These are phyloP conservation scores for Polytrichum formosum DNA, from an alignment of 225 moss, liverwort and hornwort species.

Conservation along the genomic window DNA sequence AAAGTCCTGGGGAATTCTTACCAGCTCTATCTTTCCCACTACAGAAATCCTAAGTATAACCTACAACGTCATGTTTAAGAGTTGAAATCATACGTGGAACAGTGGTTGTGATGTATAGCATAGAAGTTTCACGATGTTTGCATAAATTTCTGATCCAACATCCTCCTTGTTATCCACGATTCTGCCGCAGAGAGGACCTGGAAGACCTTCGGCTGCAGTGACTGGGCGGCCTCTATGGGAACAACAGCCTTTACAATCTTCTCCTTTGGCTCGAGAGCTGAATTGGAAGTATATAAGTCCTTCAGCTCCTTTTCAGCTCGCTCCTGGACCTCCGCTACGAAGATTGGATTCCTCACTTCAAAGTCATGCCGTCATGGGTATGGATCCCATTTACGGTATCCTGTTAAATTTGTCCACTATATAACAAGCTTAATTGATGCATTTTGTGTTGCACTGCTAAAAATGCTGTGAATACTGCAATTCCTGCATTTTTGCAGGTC, in stretches of 20 bases:
- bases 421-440: too few species aligned
- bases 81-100: too few species aligned
- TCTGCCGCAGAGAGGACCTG: neutral
- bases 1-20: too few species aligned
- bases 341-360: conserved; percentile 14
- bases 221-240: neutral
- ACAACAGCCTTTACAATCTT: neutral
- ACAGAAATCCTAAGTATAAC: neutral
- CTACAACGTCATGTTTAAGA: neutral
- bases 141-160: too few species aligned
- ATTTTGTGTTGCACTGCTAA: too few species aligned
- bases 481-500: too few species aligned
- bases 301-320: conserved; percentile 2
- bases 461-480: too few species aligned
- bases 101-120: too few species aligned
- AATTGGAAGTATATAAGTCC: conserved; percentile 8
- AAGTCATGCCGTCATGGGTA: conserved; percentile 10
- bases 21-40: too few species aligned
- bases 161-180: neutral
- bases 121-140: too few species aligned
- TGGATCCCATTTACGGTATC: too few species aligned
- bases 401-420: too few species aligned
- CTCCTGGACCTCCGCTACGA: conserved; percentile 1
- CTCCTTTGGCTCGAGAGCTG: neutral
- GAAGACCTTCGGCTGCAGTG: neutral